These are phyloP conservation scores for Acacia concinna DNA, from an alignment of 331 rosid genomes.

Conservation along the genomic window DNA sequence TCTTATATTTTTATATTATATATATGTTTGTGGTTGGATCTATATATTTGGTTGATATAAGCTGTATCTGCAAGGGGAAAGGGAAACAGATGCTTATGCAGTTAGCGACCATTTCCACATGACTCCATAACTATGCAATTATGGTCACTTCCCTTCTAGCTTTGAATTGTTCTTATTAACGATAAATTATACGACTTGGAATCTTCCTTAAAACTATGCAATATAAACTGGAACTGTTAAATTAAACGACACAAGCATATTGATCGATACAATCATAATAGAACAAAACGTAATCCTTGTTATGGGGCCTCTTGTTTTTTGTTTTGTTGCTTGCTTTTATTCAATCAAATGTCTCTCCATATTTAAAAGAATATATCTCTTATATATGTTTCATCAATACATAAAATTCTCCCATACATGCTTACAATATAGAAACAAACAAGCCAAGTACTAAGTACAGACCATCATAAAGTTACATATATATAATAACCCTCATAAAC, in stretches of 20 bases:
- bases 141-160: background rate
- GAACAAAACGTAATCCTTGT: background rate
- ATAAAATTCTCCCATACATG: constrained; percentile 33
- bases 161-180: constrained; percentile 4
- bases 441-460: constrained; percentile 24
- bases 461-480: constrained; percentile 15
- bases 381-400: constrained; percentile 15
- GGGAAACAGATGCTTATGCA: constrained; percentile 3
- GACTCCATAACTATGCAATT: constrained; percentile 23
- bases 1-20: background rate
- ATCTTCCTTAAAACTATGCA: constrained; percentile 1
- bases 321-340: constrained; percentile 14
- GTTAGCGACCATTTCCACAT: constrained; percentile 19
- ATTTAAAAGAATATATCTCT: constrained; percentile 27
- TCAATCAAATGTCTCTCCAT: constrained; percentile 7
- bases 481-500: constrained; percentile 12
- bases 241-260: too few species aligned
- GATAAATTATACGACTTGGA: constrained; percentile 7
- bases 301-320: background rate
- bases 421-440: constrained; percentile 41
- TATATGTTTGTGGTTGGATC: background rate
- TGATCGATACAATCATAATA: background rate
- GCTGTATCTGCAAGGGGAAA: constrained; percentile 5
- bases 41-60: background rate
- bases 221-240: constrained; percentile 1